These are phyloP conservation scores for Lasiodiplodia gonubiensis DNA, from an alignment of 2,329 filamentous ascomycete genomes.

Conservation along the genomic window DNA sequence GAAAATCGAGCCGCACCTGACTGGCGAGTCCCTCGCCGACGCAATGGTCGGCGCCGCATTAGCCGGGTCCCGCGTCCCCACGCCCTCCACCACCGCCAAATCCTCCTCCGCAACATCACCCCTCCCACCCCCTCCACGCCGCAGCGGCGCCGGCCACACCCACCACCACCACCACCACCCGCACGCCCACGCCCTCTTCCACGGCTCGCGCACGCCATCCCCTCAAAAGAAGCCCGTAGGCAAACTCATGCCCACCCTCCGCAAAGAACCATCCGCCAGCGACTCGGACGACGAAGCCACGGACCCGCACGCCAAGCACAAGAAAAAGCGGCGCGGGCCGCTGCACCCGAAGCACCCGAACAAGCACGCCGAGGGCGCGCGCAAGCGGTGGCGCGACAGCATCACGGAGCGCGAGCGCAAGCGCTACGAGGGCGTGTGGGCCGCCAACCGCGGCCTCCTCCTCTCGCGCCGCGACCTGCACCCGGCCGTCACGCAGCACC, in stretches of 20 bases:
- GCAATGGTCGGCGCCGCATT: conserved; percentile 78
- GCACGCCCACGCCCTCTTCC: conserved; percentile 30
- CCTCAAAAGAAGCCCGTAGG: conserved; percentile 55
- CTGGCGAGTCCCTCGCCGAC: conserved; percentile 70
- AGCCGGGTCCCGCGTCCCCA: conserved; percentile 64
- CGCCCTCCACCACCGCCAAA: conserved; percentile 49
- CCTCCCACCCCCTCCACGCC: conserved; percentile 49
- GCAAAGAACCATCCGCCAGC: conserved; percentile 54
- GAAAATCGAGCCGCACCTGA: conserved; percentile 55
- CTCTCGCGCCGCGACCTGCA: conserved; percentile 33
- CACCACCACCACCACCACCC: conserved; percentile 38
- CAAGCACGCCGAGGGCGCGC: conserved; percentile 76
- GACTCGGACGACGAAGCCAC: conserved; percentile 59
- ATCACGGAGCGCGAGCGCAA: conserved; percentile 76
- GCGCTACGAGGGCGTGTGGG: conserved; percentile 84
- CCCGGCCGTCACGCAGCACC: neutral
- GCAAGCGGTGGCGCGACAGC: conserved; percentile 77
- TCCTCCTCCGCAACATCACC: conserved; percentile 37
- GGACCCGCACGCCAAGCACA: conserved; percentile 60
- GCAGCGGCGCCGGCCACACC: conserved; percentile 49
- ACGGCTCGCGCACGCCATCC: conserved; percentile 45
- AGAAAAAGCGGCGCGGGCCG: conserved; percentile 60
- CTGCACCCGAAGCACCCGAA: conserved; percentile 64
- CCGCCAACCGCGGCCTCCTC: conserved; percentile 72
- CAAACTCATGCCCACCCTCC: conserved; percentile 69